Base-by-base conservation (phyloP, 768 basidiomycete species). In the Aureoboletus auriporus region DNA sequence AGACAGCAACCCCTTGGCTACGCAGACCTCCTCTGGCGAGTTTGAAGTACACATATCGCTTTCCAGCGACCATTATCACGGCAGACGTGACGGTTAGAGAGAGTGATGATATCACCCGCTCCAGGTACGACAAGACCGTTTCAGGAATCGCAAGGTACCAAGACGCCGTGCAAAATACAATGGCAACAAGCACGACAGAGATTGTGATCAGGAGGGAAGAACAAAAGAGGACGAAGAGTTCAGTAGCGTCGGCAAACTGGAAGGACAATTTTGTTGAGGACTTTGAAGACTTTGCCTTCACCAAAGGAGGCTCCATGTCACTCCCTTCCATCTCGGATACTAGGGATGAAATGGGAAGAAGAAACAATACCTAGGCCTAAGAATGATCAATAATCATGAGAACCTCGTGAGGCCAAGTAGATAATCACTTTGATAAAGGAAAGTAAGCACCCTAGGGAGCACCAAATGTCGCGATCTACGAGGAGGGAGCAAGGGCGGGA, bases 21-120 rank as follows among this genome's bases (percentile, higher is more conserved):
- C 40, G 53, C 6, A 61, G 16, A 29, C 53, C 59, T 12, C 28
- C 51, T 29, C 27, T 46, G 5, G 41, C 20, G 33, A 61, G 42
- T 23, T 52, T 57, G 48, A 49, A 49, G 33, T 58, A 42, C 6
- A 58, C 47, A 20, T 58, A 61, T 17, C 51, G 49, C 20, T 53
- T 55, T 17, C 59, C 53, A 0, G 42, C 38, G 1, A 61, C 42
- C 31, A 61, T 42, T n/a, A 51, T 47, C 31, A 58, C 16, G 6
- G 55, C 56, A 2, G 49, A 61, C 8, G 47, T 47, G 39, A 61
- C 27, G 8, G 50, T 29, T 3, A 44, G 14, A 3, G 55, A 50
- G 8, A 61, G 50, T 6, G 59, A 17, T 9, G 56, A 47, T 28
- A 53, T 37, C 8, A 11, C 14, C 28, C 50, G 42, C n/a, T 56